phyloP scores from a whole-genome alignment of 2,329 filamentous ascomycete species.

The Microthyrium microscopicum region DNA sequence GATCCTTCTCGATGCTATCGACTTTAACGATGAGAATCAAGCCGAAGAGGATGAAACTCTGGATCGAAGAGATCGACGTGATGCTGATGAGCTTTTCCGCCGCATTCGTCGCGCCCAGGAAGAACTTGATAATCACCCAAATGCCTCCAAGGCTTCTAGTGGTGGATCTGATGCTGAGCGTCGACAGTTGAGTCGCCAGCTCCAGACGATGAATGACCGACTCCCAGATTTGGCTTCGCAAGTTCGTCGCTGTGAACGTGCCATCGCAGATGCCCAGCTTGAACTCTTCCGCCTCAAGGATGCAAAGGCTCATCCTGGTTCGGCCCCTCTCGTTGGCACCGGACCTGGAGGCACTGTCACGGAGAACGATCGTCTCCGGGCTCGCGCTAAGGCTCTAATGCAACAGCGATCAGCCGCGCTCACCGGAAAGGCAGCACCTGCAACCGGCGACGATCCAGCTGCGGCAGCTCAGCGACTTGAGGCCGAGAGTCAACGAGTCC shows the following conservation, averaged over 20 bases:
- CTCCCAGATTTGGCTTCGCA: slow-evolving; percentile 84
- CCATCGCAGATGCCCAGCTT: slow-evolving; percentile 77
- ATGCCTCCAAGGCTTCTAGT: slow-evolving; percentile 36
- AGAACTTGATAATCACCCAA: slow-evolving; percentile 84
- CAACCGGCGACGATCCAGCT: slow-evolving; percentile 50
- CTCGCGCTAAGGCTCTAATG: slow-evolving; percentile 95
- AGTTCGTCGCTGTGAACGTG: slow-evolving; percentile 77
- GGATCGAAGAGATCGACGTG: slow-evolving; percentile 75
- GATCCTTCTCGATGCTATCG: slow-evolving; percentile 84
- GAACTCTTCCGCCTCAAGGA: slow-evolving; percentile 90
- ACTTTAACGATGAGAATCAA: slow-evolving; percentile 83
- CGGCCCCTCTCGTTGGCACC: slow-evolving; percentile 74
- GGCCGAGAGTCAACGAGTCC: slow-evolving; percentile 67
- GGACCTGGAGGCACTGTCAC: slow-evolving; percentile 82
- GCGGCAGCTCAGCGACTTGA: slow-evolving; percentile 75
- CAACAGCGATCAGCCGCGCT: slow-evolving; percentile 88
- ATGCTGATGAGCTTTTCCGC: slow-evolving; percentile 86
- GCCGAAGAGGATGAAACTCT: slow-evolving; percentile 83
- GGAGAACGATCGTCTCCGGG: slow-evolving; percentile 86
- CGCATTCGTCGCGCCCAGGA: slow-evolving; percentile 83
- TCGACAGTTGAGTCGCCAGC: slow-evolving; percentile 68
- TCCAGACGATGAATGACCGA: slow-evolving; percentile 77
- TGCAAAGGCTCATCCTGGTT: slow-evolving; percentile 76
- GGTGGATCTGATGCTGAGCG: slow-evolving; percentile 79
- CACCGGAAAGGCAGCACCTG: slow-evolving; percentile 63